Base-by-base conservation (phyloP, 495 filamentous ascomycete species). In the Articulospora tetracladia region DNA sequence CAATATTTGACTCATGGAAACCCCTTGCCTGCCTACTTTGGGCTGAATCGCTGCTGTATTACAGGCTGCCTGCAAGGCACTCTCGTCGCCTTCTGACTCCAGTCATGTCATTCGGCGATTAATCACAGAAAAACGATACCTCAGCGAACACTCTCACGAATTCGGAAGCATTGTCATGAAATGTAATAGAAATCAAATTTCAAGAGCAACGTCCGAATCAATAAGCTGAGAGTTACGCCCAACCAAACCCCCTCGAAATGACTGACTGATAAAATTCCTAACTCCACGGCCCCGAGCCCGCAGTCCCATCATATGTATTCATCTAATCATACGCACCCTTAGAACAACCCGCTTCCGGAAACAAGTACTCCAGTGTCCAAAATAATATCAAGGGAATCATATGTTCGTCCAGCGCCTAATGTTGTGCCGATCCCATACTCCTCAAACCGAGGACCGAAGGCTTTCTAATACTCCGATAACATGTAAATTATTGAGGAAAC, bases 401-500 rank as follows among this genome's bases (percentile, higher is more conserved):
- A 63, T 67, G 63, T 65, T 57, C 62, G 59, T 50, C 64, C 53
- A 56, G 55, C 63, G 60, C 61, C 63, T 19, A 44, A 17, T 32
- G 51, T 49, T 55, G 47, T 59, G 54, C 51, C 55, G 13, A 50
- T 66, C 36, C 63, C 62, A 25, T 44, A 44, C 54, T 55, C 34
- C 47, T 49, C 48, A 28, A 64, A 34, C 48, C 57, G 32, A 32
- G 52, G 30, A 54, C 10, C 28, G 12, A 20, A 59, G 57, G 28
- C 55, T 13, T 25, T 60, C 54, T 57, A 55, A 19, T 32, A 58
- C 24, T 48, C 46, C 63, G 60, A 68, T 66, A 66, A 60, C 57
- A 10, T 25, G 23, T 25, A 56, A 44, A 59, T 71, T 70, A 73
- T 74, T 76, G 76, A 19, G 81, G 81, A 20, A 84, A 68, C 72